Evolutionary conservation across 179 eudicot species (phyloP).

Genomic region (Vitellaria paradoxa): DNA sequence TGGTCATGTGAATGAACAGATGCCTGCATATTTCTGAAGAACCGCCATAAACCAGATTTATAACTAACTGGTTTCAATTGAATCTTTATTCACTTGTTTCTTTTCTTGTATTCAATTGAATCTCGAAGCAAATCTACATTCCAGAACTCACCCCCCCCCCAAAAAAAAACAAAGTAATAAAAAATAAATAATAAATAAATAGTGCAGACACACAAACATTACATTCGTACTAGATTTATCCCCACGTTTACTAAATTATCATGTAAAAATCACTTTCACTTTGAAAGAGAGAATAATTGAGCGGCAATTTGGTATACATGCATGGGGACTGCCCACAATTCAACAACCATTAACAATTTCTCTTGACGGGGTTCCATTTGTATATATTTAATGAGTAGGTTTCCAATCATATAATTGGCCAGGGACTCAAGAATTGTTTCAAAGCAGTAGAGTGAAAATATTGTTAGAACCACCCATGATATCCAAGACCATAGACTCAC

Average conservation of each 20-base stretch:
- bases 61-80: not conserved
- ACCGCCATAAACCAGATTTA: not conserved
- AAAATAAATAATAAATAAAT: too few relatives aligned
- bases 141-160: too few relatives aligned
- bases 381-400: not conserved
- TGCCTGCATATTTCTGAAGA: not conserved
- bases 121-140: too few relatives aligned
- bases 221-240: not conserved
- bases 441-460: not conserved
- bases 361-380: too few relatives aligned
- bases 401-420: not conserved
- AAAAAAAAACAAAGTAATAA: too few relatives aligned
- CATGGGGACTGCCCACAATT: not conserved
- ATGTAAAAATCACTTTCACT: not conserved
- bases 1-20: slow-evolving; percentile 10
- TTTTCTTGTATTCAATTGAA: not conserved
- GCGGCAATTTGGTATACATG: not conserved
- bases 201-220: too few relatives aligned
- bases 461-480: not conserved
- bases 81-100: not conserved
- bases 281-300: not conserved
- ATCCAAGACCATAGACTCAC: not conserved
- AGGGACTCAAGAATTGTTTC: not conserved
- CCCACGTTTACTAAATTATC: not conserved
- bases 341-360: not conserved